Percentiles rank a stretch among this genome's conserved stretches.
These are phyloP conservation scores for Sphaerostilbella broomeana DNA, from an alignment of 2,329 filamentous ascomycete genomes.

Conservation along the genomic window DNA sequence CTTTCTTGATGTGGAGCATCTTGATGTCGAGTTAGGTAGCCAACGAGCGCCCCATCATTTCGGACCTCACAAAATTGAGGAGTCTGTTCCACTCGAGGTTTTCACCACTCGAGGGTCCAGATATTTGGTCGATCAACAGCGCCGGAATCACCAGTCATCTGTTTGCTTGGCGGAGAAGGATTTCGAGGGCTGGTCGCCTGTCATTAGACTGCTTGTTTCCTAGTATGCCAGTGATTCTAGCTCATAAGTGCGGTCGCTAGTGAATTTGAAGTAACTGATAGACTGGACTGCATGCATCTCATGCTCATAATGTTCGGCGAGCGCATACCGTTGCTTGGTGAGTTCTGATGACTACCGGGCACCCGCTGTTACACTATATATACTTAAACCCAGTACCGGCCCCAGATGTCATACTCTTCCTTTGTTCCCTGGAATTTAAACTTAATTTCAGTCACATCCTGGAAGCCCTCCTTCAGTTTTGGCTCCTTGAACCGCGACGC, in stretches of 20 bases:
- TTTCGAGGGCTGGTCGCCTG: background rate
- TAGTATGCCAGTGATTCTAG: background rate
- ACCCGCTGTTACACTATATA: background rate
- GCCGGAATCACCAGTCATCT: no score
- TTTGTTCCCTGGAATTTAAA: slow-evolving; percentile 69
- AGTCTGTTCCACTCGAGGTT: no score
- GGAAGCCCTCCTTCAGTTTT: slow-evolving; percentile 68
- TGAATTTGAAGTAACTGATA: background rate
- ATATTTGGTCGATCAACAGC: no score
- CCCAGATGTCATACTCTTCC: slow-evolving; percentile 66
- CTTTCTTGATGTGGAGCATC: no score
- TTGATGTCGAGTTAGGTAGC: no score
- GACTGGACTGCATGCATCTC: background rate
- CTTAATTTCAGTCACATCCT: slow-evolving; percentile 67
- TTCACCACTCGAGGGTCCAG: no score
- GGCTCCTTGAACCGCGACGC: slow-evolving; percentile 67
- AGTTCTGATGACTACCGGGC: no score
- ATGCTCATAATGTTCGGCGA: background rate
- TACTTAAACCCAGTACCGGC: slow-evolving; percentile 63
- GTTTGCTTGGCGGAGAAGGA: background rate
- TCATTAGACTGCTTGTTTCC: background rate
- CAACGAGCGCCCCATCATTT: no score
- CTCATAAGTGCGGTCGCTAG: background rate
- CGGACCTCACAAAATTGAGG: no score
- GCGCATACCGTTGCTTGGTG: background rate